phyloP scores from a whole-genome alignment of 2,329 filamentous ascomycete genomes.

The Fusarium protoensiforme region DNA sequence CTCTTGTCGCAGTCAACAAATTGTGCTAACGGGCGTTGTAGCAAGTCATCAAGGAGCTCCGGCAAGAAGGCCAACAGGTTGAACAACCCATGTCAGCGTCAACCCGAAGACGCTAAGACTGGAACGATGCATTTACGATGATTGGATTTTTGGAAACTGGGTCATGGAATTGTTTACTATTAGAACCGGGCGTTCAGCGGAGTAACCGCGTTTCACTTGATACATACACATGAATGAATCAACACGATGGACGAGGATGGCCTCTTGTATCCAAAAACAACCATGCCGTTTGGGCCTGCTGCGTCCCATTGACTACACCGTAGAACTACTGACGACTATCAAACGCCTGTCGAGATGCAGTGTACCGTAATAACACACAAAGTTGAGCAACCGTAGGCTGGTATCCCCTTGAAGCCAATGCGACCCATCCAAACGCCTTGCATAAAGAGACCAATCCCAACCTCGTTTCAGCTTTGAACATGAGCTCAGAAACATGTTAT shows the following conservation, averaged over 20 bases:
- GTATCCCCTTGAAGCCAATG: slow-evolving; percentile 28
- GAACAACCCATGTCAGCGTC: slow-evolving; percentile 52
- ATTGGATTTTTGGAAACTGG: not conserved
- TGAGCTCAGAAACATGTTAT: slow-evolving; percentile 7
- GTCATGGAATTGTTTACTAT: not conserved
- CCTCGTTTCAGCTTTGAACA: not conserved
- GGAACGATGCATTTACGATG: not conserved
- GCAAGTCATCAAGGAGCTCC: slow-evolving; percentile 70
- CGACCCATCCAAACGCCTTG: slow-evolving; percentile 37
- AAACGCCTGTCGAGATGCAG: slow-evolving; percentile 30
- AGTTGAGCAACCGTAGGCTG: slow-evolving; percentile 14
- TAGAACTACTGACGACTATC: slow-evolving; percentile 2
- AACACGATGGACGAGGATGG: not conserved
- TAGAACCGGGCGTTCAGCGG: slow-evolving; percentile 21
- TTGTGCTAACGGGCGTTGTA: slow-evolving; percentile 40
- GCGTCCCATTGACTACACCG: slow-evolving; percentile 8
- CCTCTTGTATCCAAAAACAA: slow-evolving; percentile 11
- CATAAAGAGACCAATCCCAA: slow-evolving; percentile 23
- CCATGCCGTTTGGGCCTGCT: slow-evolving; percentile 9
- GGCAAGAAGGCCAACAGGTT: slow-evolving; percentile 64
- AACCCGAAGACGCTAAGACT: slow-evolving; percentile 38
- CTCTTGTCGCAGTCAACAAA: fast-evolving
- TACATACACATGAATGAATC: not conserved
- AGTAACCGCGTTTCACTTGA: slow-evolving; percentile 10
- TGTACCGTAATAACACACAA: slow-evolving; percentile 20